Base-by-base conservation (phyloP, 129 eudicot species). In the Tanacetum coccineum region DNA sequence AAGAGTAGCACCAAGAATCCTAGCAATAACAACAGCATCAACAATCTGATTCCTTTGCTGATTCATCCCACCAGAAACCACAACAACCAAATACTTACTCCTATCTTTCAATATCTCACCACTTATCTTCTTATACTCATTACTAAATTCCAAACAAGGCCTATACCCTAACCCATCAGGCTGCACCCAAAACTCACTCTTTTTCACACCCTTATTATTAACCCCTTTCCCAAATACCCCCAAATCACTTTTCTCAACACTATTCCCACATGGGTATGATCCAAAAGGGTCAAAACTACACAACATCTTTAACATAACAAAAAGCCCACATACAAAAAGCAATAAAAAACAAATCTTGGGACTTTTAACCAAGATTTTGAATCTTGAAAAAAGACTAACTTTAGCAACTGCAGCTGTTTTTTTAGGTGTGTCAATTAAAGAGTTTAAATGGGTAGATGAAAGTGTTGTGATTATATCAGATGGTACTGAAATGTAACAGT, bases 11-110 rank as follows among this genome's bases (percentile, higher is more conserved):
- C 98, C 98, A 82, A 92, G 96, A 67, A 92, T 88, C 49, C 98
- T 85, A 36, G 98, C 98, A 74, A 92, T 88, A 8, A 92, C 98
- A 18, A 92, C 96, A 74, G 98, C 98, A 80, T 92, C 98, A 54
- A 92, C 98, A 71, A 92, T 92, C 83, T 92, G 96, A 82, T 92
- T 92, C 79, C 96, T 80, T 76, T 92, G 96, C 70, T 92, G 98
- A 81, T 92, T 92, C 90, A 92, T 78, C 18, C 98, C 98, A 28
- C 98, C 98, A 60, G 96, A 62, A 74, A 88, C 98, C 68, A 92
- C 98, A 74, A 92, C 98, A 79, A 88, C 80, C 84, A 92, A 63
- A 77, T 88, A 92, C 74, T 77, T 92, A 1, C 61, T 80, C 48
- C 96, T 76, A 4, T 82, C 89, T 67, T 81, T 83, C 70, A 79